Evolutionary conservation across 306 rosid genomes (phyloP), one percentile per base, ranked within the genome.

Genomic region (Sechiopsis laciniata): DNA sequence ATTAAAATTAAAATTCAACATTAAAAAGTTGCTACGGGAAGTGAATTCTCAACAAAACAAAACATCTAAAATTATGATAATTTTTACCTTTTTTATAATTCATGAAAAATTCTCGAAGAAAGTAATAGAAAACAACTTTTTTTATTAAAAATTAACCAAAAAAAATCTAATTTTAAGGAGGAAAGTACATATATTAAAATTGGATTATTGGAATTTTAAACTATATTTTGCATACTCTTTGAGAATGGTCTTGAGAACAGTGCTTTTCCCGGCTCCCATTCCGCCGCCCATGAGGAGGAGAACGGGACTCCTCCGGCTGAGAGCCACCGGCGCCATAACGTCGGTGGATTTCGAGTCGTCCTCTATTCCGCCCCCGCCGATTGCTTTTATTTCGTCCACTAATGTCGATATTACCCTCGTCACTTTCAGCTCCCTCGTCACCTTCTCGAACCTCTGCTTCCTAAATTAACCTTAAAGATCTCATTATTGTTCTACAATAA

Each of bases 261-360:
- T 90, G 87, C 97, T 94, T 76, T 94, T 94, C 84, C 98, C 97
- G 37, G 92, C 96, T 9, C 97, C 97, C 98, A 91, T 91, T 48
- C 98, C 98, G 76, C 98, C 97, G 7, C 98, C 98, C 92, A 94
- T 94, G 7, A 94, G 84, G 9, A 94, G 78, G 21, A 94, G 80
- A 65, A 94, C 91, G 0, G 98, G 98, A 54, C 95, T 94, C 57
- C 98, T 85, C 58, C 86, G 69, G n/a, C 74, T 78, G 78, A 55
- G 90, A 12, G 83, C 88, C 11, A 77, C 74, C 7, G 97, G 94
- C 4, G 74, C 80, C 98, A 88, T 87, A 45, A 93, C 83, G 3
- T 85, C 86, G 0, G 82, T 86, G 42, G 80, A 55, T 37, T 78
- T 70, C 9, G 90, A 76, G 9, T 84, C 81, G n/a, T 68, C 69